phyloP scores from a whole-genome alignment of 2,329 filamentous ascomycete species.

The Sordariomycetes sp. region DNA sequence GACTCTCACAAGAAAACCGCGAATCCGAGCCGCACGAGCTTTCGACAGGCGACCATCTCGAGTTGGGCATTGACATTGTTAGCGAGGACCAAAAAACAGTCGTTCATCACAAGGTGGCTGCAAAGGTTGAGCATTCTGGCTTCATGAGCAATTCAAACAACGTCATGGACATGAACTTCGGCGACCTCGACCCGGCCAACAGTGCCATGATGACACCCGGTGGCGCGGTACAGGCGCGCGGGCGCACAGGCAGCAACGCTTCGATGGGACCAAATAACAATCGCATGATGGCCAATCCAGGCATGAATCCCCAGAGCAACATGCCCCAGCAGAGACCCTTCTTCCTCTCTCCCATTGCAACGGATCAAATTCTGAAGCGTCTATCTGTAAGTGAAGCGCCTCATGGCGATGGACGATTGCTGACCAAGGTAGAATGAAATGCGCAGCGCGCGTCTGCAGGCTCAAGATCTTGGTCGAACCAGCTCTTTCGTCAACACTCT shows the following conservation, averaged over 20 bases:
- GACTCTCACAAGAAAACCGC: slow-evolving; percentile 85
- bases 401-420: background rate
- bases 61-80: slow-evolving; percentile 96
- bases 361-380: slow-evolving; percentile 83
- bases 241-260: slow-evolving; percentile 59
- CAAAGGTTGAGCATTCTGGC: slow-evolving; percentile 92
- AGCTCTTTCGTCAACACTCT: slow-evolving; percentile 73
- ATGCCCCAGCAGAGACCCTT: slow-evolving; percentile 71
- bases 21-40: slow-evolving; percentile 95
- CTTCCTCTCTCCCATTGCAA: slow-evolving; percentile 81
- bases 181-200: slow-evolving; percentile 78
- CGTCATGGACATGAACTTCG: slow-evolving; percentile 82
- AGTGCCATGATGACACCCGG: slow-evolving; percentile 62
- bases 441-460: slow-evolving; percentile 79
- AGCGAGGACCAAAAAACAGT: slow-evolving; percentile 98
- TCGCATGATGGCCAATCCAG: slow-evolving; percentile 45
- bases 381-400: slow-evolving; percentile 20
- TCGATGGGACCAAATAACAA: slow-evolving; percentile 52
- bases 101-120: slow-evolving; percentile 95
- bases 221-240: slow-evolving; percentile 61
- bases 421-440: slow-evolving; percentile 62
- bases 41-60: slow-evolving; percentile 82
- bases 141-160: slow-evolving; percentile 67
- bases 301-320: slow-evolving; percentile 43
- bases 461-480: slow-evolving; percentile 74